These are phyloP conservation scores for Dictyostelium citrinum DNA, from an alignment of 78 protist genomes.

Conservation along the genomic window DNA sequence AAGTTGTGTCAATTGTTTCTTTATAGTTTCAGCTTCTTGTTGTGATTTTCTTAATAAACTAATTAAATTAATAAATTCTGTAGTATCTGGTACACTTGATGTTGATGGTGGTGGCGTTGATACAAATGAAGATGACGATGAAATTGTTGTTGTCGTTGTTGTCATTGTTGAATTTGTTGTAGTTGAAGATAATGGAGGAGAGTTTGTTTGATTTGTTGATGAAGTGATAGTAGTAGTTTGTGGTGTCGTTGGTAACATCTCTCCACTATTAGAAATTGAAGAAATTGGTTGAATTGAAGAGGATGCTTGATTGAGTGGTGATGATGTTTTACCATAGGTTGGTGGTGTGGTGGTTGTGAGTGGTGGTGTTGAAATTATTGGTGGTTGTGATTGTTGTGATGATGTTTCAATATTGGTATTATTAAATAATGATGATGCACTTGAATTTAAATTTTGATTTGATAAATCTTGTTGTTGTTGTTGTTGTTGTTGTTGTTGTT, in stretches of 20 bases:
- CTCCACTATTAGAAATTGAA: neutral
- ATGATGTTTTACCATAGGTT: neutral
- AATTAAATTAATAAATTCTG: neutral
- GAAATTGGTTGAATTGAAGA: neutral
- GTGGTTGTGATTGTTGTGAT: neutral
- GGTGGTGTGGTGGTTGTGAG: neutral
- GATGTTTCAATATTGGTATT: neutral
- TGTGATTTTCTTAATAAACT: constrained; percentile 32
- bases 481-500: no score
- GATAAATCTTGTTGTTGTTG: neutral
- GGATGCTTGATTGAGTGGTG: neutral
- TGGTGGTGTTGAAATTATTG: neutral
- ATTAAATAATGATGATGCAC: neutral
- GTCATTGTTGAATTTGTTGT: neutral
- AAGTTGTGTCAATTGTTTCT: neutral
- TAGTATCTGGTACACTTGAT: neutral
- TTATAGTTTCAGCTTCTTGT: constrained; percentile 41
- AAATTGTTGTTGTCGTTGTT: neutral
- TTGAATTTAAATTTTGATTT: neutral
- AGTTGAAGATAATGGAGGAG: neutral
- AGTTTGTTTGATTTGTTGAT: neutral
- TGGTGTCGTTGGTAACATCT: neutral
- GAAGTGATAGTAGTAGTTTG: neutral
- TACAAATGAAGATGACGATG: neutral
- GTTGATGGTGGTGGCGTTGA: constrained; percentile 5